Evolutionary conservation across 2,329 filamentous ascomycete species (phyloP).

Genomic region (Neofusicoccum laricinum): DNA sequence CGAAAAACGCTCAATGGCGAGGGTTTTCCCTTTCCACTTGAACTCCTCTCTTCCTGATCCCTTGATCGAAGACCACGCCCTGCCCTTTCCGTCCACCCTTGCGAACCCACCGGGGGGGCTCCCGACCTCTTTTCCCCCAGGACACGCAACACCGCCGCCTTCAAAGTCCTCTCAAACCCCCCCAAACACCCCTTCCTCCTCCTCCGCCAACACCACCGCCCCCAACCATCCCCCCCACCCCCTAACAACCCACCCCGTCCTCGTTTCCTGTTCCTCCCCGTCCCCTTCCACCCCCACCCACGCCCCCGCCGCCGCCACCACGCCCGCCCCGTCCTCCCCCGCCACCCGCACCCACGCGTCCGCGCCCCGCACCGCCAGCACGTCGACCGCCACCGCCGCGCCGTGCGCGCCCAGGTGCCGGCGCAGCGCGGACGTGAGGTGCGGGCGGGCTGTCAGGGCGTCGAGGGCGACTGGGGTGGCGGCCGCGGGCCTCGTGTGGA

Average conservation of each 20-base stretch:
- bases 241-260: slow-evolving; percentile 1
- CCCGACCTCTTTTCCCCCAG: no score
- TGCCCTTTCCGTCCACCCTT: background rate
- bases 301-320: background rate
- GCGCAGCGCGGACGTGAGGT: slow-evolving; percentile 60
- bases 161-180: background rate
- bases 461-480: slow-evolving; percentile 43
- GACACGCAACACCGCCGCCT: no score
- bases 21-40: no score
- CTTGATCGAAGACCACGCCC: no score
- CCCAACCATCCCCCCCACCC: slow-evolving; percentile 13
- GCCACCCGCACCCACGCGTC: slow-evolving; percentile 9
- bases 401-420: slow-evolving; percentile 70
- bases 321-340: background rate
- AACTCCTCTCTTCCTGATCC: no score
- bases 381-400: slow-evolving; percentile 62
- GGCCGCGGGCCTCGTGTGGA: background rate
- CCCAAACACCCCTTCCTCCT: background rate
- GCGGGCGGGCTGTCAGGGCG: slow-evolving; percentile 58
- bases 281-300: background rate
- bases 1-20: no score
- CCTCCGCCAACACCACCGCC: background rate
- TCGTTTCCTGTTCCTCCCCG: background rate
- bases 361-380: slow-evolving; percentile 62
- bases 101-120: no score